Base-by-base conservation (phyloP, 1,284 basidiomycete species). In the Gomphus bonarii region DNA sequence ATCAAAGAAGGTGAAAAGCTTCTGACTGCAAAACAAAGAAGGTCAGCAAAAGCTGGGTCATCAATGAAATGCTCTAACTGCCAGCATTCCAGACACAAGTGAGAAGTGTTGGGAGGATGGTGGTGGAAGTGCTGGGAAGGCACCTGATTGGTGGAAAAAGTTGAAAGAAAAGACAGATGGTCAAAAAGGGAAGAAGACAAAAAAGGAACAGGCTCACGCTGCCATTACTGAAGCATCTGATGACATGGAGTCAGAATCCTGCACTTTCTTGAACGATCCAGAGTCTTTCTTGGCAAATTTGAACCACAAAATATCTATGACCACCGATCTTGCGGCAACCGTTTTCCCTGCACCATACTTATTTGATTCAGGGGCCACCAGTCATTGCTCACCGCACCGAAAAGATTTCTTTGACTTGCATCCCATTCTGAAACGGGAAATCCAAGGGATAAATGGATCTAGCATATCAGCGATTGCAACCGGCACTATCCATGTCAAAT, bases 361-460 rank as follows among this genome's bases (percentile, higher is more conserved):
- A 6, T 40, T 40, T 18, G 38, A 40, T 16, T 40, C 38, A 18
- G 38, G 38, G 1, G 38, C 14, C 6, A 40, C 38, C 12, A 40
- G 38, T 16, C 38, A 40, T 16, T 40, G 38, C 38, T 40, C 14
- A 40, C 38, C 38, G 6, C 12, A 16, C 16, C 38, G n/a, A 12
- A 7, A 40, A 1, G n/a, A 40, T 14, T 40, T 40, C 38, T 40
- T 11, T 14, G 38, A 40, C 14, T 18, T 40, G 14, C 38, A 3
- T 9, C 20, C n/a, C 7, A 46, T 46, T 6, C 44, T 8, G 8
- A n/a, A n/a, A 12, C 14, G 25, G 4, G 18, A 22, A 2, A 63
- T 74, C 6, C 59, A 61, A 25, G 69, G 71, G 0, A 61, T 73
- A 5, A 67, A 68, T 3, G 67, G 71, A 0, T 68, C 69, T 0